Conservation (phyloP, 371 early-diverging fungal species). For the Mucor velutinosus region DNA sequence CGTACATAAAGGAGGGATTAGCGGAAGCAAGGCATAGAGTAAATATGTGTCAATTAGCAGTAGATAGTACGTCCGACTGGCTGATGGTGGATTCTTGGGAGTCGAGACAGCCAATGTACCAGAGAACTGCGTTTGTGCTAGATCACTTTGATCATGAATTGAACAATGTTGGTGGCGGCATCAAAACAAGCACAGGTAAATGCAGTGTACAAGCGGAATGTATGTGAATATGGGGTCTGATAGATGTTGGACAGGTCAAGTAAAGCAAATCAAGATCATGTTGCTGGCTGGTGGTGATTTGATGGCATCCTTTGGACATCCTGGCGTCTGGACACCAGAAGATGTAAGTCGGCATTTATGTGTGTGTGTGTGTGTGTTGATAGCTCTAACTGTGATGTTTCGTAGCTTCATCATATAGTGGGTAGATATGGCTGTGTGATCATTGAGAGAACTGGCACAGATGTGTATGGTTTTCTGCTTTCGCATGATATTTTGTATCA, state of each 20-base stretch:
- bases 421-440: conserved; percentile 94
- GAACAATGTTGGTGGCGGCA: conserved; percentile 69
- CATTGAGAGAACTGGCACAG: conserved; percentile 94
- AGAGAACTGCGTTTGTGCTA: conserved; percentile 88
- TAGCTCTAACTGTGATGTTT: too few species aligned
- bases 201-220: too few species aligned
- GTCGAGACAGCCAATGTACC: conserved; percentile 75
- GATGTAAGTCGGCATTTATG: conserved; percentile 70
- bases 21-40: conserved; percentile 87
- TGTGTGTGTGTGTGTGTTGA: neutral
- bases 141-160: conserved; percentile 93
- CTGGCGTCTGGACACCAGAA: conserved; percentile 87
- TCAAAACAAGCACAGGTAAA: conserved; percentile 54
- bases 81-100: conserved; percentile 98
- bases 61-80: conserved; percentile 82
- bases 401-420: conserved; percentile 88
- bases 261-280: conserved; percentile 78
- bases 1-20: conserved; percentile 90
- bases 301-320: conserved; percentile 92
- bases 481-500: conserved; percentile 89
- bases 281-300: conserved; percentile 96
- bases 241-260: conserved; percentile 32
- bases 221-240: neutral
- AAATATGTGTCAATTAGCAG: conserved; percentile 91
- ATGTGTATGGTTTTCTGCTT: conserved; percentile 90